Base-by-base conservation (phyloP, 805 yeast genomes). In the Metschnikowia proteae region DNA sequence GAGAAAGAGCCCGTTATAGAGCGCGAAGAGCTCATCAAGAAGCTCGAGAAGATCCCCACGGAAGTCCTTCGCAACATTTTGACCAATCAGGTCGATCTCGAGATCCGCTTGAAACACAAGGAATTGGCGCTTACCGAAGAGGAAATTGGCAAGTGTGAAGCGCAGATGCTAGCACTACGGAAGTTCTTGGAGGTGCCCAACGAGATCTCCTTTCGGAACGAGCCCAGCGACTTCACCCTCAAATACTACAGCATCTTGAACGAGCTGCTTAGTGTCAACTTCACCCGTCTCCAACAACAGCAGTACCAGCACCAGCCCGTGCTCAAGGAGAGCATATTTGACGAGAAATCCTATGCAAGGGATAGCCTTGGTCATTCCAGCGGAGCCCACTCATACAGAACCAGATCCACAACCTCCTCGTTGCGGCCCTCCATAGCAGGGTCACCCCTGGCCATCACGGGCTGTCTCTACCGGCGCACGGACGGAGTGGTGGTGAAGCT, bases 401-500 rank as follows among this genome's bases (percentile, higher is more conserved):
- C 81, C 4, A 59, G 81, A 52, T 76, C 80, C 4, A 77, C 79
- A 4, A 75, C 82, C 0, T 73, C 79, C 5, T 65, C 83, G 47
- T 64, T 82, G 47, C 71, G 85, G 47, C 86, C 86, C 0, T 67
- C 79, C 1, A 22, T 51, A 11, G 51, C 47, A 5, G 55, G 57
- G 3, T 47, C 50, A 11, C 43, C 55, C 3, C 58, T 55, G 26
- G 62, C 61, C 33, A 59, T 59, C 8, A 46, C 68, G 6, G 76
- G 76, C 6, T 83, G 88, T 55, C 74, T 84, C 3, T 84, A 82
- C 58, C 71, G 82, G 52, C 64, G 89, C 51, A 79, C 84, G 4
- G 94, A 87, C 62, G 91, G 91, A 2, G 73, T 84, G 0, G 66
- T 84, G 22, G 89, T 87, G 2, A 73, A 82, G 43, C 71, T 87